A percentile compares a stretch with the other conserved stretches of the same genome.
Conservation (phyloP, 2,329 filamentous ascomycete genomes). For the Calcarisporium arbuscula region DNA sequence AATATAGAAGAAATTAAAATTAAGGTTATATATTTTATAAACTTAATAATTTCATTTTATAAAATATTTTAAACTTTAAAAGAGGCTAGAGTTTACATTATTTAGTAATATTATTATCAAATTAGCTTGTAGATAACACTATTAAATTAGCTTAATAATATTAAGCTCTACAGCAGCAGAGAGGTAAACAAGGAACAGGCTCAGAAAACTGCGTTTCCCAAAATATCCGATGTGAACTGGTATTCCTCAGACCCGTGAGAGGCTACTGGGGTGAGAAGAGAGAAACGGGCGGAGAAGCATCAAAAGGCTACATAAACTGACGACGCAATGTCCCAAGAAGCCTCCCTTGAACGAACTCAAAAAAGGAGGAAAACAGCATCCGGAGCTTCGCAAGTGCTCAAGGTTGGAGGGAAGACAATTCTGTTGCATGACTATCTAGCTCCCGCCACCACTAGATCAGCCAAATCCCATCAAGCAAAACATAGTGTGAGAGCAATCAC, state of each 20-base stretch:
- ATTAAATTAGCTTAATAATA: background rate
- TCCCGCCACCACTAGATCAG: slow-evolving; percentile 20
- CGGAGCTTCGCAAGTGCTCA: slow-evolving; percentile 30
- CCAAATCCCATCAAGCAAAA: slow-evolving; percentile 10
- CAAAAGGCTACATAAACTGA: too few relatives aligned
- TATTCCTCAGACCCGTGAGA: too few relatives aligned
- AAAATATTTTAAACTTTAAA: background rate
- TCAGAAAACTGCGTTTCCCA: slow-evolving; percentile 18
- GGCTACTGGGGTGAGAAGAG: too few relatives aligned
- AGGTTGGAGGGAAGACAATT: slow-evolving; percentile 41
- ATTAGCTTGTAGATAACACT: background rate
- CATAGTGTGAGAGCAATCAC: slow-evolving; percentile 2
- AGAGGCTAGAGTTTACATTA: too few relatives aligned
- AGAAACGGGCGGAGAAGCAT: too few relatives aligned
- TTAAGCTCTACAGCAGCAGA: background rate
- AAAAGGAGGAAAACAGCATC: slow-evolving; percentile 33
- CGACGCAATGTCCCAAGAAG: too few relatives aligned
- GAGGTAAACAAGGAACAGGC: too few relatives aligned
- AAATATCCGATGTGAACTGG: too few relatives aligned
- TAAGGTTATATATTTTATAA: background rate
- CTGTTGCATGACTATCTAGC: slow-evolving; percentile 44
- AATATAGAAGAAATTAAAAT: background rate
- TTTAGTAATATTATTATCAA: background rate
- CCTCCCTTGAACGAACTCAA: slow-evolving; percentile 15
- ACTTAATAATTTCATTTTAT: background rate